Evolutionary conservation across 2,329 filamentous ascomycete genomes (phyloP).

Genomic region (Paecilomyces variotii): DNA sequence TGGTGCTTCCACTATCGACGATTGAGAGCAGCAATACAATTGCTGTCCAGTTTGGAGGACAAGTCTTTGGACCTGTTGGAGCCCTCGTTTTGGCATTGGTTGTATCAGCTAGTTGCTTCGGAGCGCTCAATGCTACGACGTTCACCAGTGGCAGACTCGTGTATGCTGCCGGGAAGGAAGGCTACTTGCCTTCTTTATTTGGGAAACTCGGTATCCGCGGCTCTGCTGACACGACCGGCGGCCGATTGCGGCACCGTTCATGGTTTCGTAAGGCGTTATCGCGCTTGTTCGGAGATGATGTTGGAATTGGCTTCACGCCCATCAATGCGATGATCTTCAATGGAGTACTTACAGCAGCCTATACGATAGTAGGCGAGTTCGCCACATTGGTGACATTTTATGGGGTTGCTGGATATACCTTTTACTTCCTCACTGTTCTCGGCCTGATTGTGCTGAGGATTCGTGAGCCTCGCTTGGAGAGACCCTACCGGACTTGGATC

Average conservation of each 20-base stretch:
- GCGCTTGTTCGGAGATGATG: constrained; percentile 63
- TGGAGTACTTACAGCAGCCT: constrained; percentile 60
- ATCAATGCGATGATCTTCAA: constrained; percentile 86
- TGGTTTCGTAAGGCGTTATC: constrained; percentile 54
- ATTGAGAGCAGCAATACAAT: constrained; percentile 90
- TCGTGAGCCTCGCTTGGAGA: constrained; percentile 74
- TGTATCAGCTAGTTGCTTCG: constrained; percentile 86
- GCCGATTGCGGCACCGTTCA: constrained; percentile 37
- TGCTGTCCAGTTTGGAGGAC: constrained; percentile 84
- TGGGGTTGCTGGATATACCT: constrained; percentile 91
- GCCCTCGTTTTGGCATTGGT: constrained; percentile 78
- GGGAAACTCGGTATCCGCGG: constrained; percentile 66
- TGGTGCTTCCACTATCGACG: constrained; percentile 72
- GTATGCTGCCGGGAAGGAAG: constrained; percentile 91
- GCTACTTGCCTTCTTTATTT: constrained; percentile 78
- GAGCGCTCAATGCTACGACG: constrained; percentile 85
- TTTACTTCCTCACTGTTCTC: constrained; percentile 93
- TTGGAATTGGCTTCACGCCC: constrained; percentile 85
- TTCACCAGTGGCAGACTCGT: constrained; percentile 90
- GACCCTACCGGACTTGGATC: constrained; percentile 95
- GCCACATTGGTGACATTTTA: constrained; percentile 91
- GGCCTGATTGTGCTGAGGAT: constrained; percentile 87
- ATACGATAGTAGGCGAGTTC: constrained; percentile 84
- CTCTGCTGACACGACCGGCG: constrained; percentile 18
- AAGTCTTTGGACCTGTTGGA: constrained; percentile 80